These are phyloP conservation scores for Stephania cephalantha DNA, from an alignment of 164 flowering plant genomes.

Conservation along the genomic window DNA sequence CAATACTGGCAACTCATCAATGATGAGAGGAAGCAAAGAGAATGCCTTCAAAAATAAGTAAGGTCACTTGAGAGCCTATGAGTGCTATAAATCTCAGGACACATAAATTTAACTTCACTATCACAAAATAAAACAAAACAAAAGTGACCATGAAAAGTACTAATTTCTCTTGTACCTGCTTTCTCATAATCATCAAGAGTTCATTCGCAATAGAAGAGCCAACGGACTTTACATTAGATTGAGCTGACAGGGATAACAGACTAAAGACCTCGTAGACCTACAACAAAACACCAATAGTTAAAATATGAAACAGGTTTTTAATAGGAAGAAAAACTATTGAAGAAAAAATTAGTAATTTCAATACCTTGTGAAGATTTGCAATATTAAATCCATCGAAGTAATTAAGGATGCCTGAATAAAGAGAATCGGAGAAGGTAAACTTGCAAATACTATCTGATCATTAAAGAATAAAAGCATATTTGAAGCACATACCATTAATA, in stretches of 20 bases:
- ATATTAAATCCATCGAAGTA: constrained; percentile 67
- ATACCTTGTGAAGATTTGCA: constrained; percentile 59
- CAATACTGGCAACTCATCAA: background rate
- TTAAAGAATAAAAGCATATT: background rate
- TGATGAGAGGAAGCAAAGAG: background rate
- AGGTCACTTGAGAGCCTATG: background rate
- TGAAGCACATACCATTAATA: constrained; percentile 46
- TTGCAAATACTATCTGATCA: background rate
- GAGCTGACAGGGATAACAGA: constrained; percentile 50
- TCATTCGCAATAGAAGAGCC: constrained; percentile 68
- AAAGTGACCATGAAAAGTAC: background rate
- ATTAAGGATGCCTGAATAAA: constrained; percentile 61
- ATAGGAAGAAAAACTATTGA: background rate
- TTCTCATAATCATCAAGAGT: constrained; percentile 68
- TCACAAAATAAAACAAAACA: no score
- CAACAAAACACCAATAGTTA: constrained; percentile 10
- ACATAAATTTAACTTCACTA: no score
- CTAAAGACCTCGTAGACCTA: constrained; percentile 83
- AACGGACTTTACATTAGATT: constrained; percentile 31
- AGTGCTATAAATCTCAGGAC: no score
- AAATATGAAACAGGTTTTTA: background rate
- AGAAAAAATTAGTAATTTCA: background rate
- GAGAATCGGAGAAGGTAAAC: constrained; percentile 5
- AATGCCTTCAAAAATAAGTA: background rate
- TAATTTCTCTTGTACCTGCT: constrained; percentile 51